A percentile compares a stretch with the other conserved stretches of the same genome.
Evolutionary conservation across 352 stramenopile species (phyloP).

Genomic region (Phytopythium sindhum): DNA sequence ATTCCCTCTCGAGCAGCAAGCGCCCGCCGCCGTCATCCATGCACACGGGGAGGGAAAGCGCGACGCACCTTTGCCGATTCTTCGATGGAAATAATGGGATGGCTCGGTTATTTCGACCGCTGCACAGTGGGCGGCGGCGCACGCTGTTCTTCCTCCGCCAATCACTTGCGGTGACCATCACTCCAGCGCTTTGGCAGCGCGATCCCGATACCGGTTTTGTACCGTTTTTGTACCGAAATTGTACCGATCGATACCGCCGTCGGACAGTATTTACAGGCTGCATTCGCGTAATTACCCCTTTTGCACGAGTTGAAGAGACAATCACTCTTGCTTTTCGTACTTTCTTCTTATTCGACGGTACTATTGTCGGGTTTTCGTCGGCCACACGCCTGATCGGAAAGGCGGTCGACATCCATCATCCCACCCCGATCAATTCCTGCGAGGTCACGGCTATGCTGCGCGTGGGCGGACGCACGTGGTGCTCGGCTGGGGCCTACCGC

Average conservation of each 20-base stretch:
- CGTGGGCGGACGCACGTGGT: background rate
- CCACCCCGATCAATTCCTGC: background rate
- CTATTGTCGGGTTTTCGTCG: background rate
- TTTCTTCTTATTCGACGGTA: background rate
- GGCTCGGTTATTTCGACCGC: conserved; percentile 16
- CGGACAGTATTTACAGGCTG: conserved; percentile 1
- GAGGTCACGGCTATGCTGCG: conserved; percentile 15
- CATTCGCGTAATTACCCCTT: conserved; percentile 13
- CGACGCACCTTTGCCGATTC: conserved; percentile 62
- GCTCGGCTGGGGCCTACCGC: background rate
- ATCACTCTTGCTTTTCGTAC: conserved; percentile 3
- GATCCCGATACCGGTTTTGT: background rate
- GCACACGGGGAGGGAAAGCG: background rate
- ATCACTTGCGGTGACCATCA: conserved; percentile 64
- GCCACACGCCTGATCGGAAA: background rate
- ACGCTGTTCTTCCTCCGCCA: conserved; percentile 57
- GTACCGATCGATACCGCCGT: background rate
- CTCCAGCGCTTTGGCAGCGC: conserved; percentile 15
- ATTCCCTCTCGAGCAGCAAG: background rate
- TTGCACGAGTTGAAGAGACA: conserved; percentile 1
- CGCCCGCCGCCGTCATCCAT: background rate
- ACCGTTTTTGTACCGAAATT: too few relatives aligned
- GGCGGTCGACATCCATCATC: background rate
- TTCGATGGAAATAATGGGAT: conserved; percentile 88
- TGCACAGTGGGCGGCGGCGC: conserved; percentile 12